phyloP scores from a whole-genome alignment of 148 eudicot species.

The Spergularia bocconei region DNA sequence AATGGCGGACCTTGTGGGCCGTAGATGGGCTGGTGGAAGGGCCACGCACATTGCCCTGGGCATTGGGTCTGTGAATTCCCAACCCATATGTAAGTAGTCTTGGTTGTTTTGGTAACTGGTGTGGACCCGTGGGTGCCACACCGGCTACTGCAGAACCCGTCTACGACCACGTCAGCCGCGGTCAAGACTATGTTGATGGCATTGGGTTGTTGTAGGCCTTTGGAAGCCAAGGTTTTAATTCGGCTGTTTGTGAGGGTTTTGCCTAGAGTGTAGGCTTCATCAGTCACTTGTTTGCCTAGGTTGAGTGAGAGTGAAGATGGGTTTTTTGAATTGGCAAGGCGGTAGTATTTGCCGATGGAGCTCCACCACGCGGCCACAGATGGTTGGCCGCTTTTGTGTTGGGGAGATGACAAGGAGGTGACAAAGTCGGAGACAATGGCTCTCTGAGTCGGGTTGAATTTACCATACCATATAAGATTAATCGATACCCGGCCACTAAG shows the following conservation, averaged over 20 bases:
- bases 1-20: constrained; percentile 65
- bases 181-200: constrained; percentile 51
- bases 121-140: constrained; percentile 49
- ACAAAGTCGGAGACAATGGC: constrained; percentile 39
- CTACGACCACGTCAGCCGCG: constrained; percentile 40
- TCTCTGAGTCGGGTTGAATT: constrained; percentile 34
- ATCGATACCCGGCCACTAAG: constrained; percentile 31
- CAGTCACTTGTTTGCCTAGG: constrained; percentile 28
- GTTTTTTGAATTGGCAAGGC: constrained; percentile 27
- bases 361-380: constrained; percentile 60
- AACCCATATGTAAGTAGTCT: constrained; percentile 42
- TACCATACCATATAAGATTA: constrained; percentile 50
- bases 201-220: constrained; percentile 24
- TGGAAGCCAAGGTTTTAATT: constrained; percentile 30
- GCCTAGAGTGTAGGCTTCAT: constrained; percentile 32
- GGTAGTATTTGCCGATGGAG: constrained; percentile 35
- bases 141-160: constrained; percentile 38
- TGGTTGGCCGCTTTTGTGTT: constrained; percentile 24
- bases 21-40: constrained; percentile 56
- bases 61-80: constrained; percentile 58
- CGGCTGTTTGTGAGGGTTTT: constrained; percentile 39
- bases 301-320: constrained; percentile 18
- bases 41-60: constrained; percentile 70
- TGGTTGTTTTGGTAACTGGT: not conserved
- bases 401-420: constrained; percentile 28